These are phyloP conservation scores for Triadica sebifera DNA, from an alignment of 345 rosid species.

Conservation along the genomic window DNA sequence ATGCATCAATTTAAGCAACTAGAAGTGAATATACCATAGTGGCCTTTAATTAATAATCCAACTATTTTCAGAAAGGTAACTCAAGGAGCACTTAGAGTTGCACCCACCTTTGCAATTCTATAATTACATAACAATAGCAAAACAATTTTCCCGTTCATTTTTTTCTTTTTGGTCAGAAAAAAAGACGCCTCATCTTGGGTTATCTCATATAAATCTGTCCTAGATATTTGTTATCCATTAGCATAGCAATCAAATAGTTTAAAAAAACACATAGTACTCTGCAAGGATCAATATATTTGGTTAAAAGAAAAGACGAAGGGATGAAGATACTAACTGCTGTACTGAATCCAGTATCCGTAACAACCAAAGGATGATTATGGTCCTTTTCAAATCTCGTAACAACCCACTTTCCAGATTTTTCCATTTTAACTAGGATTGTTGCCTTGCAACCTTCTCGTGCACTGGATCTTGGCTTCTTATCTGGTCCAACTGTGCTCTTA, in stretches of 20 bases:
- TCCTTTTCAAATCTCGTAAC: conserved; percentile 75
- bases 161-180: background rate
- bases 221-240: background rate
- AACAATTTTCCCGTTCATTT: too few relatives aligned
- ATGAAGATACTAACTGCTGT: conserved; percentile 42
- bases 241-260: background rate
- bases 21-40: background rate
- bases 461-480: conserved; percentile 56
- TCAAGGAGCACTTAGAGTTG: background rate
- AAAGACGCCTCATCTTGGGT: background rate
- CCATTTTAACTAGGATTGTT: conserved; percentile 71
- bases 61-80: background rate
- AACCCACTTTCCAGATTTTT: conserved; percentile 77
- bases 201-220: background rate
- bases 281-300: background rate
- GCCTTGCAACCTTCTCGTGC: conserved; percentile 88
- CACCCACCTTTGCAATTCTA: background rate
- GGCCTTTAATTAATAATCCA: background rate
- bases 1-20: background rate
- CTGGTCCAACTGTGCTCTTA: conserved; percentile 39
- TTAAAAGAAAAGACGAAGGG: background rate
- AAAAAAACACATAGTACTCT: background rate
- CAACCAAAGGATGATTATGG: conserved; percentile 70
- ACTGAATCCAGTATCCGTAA: conserved; percentile 42
- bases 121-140: background rate